These are phyloP conservation scores for Pyricularia pennisetigena DNA, from an alignment of 2,329 filamentous ascomycete species.

Conservation along the genomic window DNA sequence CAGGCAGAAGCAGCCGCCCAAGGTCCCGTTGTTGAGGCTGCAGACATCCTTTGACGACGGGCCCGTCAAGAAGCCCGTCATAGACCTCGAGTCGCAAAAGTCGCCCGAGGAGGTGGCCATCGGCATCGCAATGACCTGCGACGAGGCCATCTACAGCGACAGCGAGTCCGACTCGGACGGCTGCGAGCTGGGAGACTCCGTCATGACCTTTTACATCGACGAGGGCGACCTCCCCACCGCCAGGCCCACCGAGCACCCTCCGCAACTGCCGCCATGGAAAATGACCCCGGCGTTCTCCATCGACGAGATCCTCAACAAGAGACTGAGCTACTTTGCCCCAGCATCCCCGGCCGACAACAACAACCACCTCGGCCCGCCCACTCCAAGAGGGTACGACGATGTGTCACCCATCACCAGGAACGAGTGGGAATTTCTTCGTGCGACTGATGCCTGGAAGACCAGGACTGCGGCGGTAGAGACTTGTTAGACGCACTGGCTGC, in stretches of 20 bases:
- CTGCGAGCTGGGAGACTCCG: not conserved
- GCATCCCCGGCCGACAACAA: slow-evolving; percentile 13
- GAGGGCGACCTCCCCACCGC: not conserved
- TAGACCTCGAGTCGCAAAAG: not conserved
- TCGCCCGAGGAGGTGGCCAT: slow-evolving; percentile 6
- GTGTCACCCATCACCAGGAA: slow-evolving; percentile 52
- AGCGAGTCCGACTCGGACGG: slow-evolving; percentile 5
- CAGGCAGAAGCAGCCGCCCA: slow-evolving; percentile 11
- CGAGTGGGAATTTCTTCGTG: slow-evolving; percentile 51
- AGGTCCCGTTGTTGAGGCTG: slow-evolving; percentile 25
- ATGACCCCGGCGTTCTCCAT: slow-evolving; percentile 23
- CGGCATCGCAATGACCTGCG: slow-evolving; percentile 3
- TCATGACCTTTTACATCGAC: not conserved
- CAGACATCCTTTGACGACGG: slow-evolving; percentile 29
- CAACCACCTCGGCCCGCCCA: slow-evolving; percentile 34
- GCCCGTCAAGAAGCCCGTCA: not conserved
- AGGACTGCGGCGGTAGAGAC: slow-evolving; percentile 37
- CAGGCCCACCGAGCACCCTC: not conserved
- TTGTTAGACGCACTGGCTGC: slow-evolving; percentile 24
- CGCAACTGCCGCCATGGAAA: slow-evolving; percentile 7
- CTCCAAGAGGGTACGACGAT: slow-evolving; percentile 51
- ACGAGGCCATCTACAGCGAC: slow-evolving; percentile 7
- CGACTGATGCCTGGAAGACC: slow-evolving; percentile 30
- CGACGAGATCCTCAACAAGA: slow-evolving; percentile 27
- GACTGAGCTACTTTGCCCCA: slow-evolving; percentile 13